A percentile compares a stretch with the other conserved stretches of the same genome.
phyloP scores from a whole-genome alignment of 257 asterid genomes.

The Nicotiana attenuata region DNA sequence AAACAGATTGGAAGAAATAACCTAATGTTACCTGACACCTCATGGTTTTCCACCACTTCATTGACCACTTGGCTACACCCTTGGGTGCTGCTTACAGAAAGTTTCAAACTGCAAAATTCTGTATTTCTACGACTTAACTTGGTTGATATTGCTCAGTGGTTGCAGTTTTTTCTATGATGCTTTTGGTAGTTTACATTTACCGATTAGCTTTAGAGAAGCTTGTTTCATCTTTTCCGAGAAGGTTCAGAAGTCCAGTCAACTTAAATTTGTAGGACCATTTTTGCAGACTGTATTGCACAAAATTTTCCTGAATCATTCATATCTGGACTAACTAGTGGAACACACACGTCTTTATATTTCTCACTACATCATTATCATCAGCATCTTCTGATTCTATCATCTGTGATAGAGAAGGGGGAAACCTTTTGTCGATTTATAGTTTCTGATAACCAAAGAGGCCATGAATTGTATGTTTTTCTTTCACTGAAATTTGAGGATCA shows the following conservation, averaged over 20 bases:
- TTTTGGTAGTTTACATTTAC: background rate
- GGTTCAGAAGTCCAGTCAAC: background rate
- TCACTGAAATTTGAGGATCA: background rate
- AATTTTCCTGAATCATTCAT: background rate
- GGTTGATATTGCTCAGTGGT: background rate
- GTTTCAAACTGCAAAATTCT: background rate
- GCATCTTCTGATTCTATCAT: background rate
- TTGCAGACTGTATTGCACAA: background rate
- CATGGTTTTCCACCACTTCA: too few relatives aligned
- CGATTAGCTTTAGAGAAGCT: background rate
- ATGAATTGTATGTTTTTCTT: background rate
- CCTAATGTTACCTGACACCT: too few relatives aligned
- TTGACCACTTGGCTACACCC: background rate
- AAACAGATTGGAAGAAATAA: too few relatives aligned
- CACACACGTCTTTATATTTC: background rate
- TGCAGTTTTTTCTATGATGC: background rate
- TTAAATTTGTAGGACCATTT: background rate
- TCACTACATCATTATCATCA: background rate
- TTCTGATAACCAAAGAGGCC: background rate
- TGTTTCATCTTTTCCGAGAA: background rate
- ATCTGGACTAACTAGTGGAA: background rate
- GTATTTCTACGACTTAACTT: conserved; percentile 3
- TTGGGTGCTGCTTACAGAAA: background rate
- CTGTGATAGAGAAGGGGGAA: background rate
- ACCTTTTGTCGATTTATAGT: background rate